Percentiles rank a stretch among this genome's conserved stretches.
phyloP scores from a whole-genome alignment of 163 green algal species.

The Volvox carteri region DNA sequence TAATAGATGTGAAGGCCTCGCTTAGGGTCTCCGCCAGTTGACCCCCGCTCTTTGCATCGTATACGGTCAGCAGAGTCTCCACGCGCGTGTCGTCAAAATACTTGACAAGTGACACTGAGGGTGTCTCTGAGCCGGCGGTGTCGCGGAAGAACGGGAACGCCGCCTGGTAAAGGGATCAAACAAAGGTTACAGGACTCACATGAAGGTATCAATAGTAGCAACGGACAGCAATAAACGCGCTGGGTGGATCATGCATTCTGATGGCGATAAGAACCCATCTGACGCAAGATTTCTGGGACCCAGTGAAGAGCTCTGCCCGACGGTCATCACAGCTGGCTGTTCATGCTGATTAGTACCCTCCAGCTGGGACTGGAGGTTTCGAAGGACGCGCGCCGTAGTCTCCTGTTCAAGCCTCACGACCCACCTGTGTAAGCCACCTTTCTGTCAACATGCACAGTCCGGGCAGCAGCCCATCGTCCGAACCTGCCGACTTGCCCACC shows the following conservation, averaged over 20 bases:
- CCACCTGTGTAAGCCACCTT: conserved; percentile 59
- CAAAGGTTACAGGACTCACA: too few relatives aligned
- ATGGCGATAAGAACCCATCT: too few relatives aligned
- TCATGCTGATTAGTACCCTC: too few relatives aligned
- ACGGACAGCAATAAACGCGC: too few relatives aligned
- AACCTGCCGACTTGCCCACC: background rate
- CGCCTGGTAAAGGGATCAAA: conserved; percentile 2
- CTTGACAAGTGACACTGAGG: conserved; percentile 19
- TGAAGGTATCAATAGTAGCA: background rate
- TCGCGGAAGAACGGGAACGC: conserved; percentile 52
- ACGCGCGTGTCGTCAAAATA: conserved; percentile 71
- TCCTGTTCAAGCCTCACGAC: background rate
- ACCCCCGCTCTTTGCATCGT: conserved; percentile 59
- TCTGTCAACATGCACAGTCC: conserved; percentile 64
- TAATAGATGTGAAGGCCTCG: conserved; percentile 43
- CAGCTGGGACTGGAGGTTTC: too few relatives aligned
- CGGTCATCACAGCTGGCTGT: too few relatives aligned
- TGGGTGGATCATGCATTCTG: too few relatives aligned
- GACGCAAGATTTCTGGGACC: too few relatives aligned
- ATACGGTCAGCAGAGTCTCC: conserved; percentile 64
- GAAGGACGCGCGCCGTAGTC: too few relatives aligned
- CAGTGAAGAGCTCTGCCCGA: too few relatives aligned
- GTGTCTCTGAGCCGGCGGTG: background rate
- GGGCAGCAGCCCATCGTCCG: conserved; percentile 58
- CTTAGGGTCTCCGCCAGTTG: conserved; percentile 47